Conservation (phyloP, 2,329 filamentous ascomycete species). For the Daldinia eschscholtzii region DNA sequence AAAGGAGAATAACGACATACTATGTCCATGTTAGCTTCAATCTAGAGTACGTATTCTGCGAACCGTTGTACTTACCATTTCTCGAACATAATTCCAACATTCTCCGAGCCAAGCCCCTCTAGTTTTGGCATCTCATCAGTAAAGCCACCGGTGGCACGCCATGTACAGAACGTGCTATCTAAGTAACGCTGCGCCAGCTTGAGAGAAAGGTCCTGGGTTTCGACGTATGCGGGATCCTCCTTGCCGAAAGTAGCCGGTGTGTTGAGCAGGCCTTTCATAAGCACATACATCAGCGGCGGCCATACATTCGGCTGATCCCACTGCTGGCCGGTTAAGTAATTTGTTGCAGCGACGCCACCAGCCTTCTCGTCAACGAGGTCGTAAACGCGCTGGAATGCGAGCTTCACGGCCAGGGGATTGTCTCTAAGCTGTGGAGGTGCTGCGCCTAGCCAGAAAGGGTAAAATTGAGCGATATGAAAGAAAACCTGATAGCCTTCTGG, state of each 20-base stretch:
- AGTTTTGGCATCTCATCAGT: conserved; percentile 66
- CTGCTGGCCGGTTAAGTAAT: conserved; percentile 71
- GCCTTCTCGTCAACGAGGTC: conserved; percentile 63
- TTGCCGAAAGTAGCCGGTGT: conserved; percentile 68
- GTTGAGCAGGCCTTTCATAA: conserved; percentile 72
- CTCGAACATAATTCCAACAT: conserved; percentile 75
- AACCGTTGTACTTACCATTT: conserved; percentile 61
- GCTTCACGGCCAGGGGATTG: conserved; percentile 69
- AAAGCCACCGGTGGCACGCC: conserved; percentile 74
- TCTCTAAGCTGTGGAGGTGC: conserved; percentile 68
- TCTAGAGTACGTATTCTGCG: background rate
- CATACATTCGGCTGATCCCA: conserved; percentile 80
- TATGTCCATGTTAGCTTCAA: conserved; percentile 11
- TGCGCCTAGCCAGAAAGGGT: conserved; percentile 77
- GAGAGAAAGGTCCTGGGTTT: conserved; percentile 68
- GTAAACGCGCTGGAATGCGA: conserved; percentile 66
- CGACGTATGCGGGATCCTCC: conserved; percentile 66
- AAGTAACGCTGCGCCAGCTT: conserved; percentile 73
- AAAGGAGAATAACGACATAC: conserved; percentile 18
- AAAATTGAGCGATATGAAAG: conserved; percentile 72
- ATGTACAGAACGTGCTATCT: conserved; percentile 77
- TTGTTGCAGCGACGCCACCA: conserved; percentile 73
- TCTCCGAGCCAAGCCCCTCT: conserved; percentile 57
- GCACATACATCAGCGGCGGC: conserved; percentile 74
- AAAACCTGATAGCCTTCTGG: conserved; percentile 68